Conservation (phyloP, 441 rosid genomes). For the Croton setiger region DNA sequence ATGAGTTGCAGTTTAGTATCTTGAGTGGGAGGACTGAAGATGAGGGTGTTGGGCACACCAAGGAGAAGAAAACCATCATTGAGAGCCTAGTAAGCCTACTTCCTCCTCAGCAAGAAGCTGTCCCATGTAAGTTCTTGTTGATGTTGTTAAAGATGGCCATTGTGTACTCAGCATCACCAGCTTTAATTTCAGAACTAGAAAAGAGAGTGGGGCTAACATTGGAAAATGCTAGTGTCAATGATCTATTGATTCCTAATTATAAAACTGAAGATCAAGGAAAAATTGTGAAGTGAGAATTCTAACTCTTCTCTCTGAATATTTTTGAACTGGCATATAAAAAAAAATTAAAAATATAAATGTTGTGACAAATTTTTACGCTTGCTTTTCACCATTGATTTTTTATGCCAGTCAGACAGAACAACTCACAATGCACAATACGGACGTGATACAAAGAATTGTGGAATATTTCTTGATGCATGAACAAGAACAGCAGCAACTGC, state of each 20-base stretch:
- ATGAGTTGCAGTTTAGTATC: constrained; percentile 56
- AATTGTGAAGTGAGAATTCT: constrained; percentile 43
- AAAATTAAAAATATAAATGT: not conserved
- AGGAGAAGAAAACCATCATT: constrained; percentile 51
- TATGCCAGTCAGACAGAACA: constrained; percentile 49
- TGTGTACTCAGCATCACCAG: constrained; percentile 63
- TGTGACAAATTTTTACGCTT: not conserved
- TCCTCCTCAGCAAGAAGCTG: constrained; percentile 57
- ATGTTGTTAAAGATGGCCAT: constrained; percentile 65
- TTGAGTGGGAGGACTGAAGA: constrained; percentile 36
- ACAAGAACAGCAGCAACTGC: constrained; percentile 54
- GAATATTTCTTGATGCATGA: constrained; percentile 79
- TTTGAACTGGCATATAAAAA: constrained; percentile 7
- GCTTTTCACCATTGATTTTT: constrained; percentile 14
- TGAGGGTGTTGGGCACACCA: constrained; percentile 30
- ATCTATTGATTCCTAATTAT: constrained; percentile 77
- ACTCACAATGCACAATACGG: constrained; percentile 55
- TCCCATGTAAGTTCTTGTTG: constrained; percentile 63
- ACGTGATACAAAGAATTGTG: constrained; percentile 63
- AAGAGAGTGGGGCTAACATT: constrained; percentile 54
- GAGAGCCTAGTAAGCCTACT: constrained; percentile 73
- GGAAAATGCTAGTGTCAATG: constrained; percentile 62
- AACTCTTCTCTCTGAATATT: constrained; percentile 14
- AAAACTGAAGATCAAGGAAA: constrained; percentile 51
- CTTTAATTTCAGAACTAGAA: constrained; percentile 74